Conservation (phyloP, 306 rosid species). For the Senna siamea region DNA sequence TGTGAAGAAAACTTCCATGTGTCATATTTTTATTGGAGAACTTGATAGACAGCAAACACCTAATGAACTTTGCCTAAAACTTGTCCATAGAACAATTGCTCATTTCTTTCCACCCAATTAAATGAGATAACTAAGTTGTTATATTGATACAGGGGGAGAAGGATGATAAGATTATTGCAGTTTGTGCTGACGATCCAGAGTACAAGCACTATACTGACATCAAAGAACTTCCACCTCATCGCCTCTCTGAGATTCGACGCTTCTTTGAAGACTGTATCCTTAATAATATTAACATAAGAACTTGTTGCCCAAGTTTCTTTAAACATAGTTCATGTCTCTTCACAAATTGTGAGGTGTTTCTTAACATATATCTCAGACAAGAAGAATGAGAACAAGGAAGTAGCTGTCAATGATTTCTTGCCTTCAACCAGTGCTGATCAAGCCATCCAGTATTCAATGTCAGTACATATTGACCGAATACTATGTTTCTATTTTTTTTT, state of each 20-base stretch:
- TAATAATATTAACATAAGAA: conserved; percentile 1
- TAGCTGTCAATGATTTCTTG: conserved; percentile 88
- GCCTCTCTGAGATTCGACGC: conserved; percentile 89
- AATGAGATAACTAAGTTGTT: conserved; percentile 8
- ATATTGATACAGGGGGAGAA: conserved; percentile 80
- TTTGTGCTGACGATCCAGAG: conserved; percentile 98
- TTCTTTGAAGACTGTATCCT: conserved; percentile 99
- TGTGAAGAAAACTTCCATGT: neutral
- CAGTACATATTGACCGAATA: conserved; percentile 39
- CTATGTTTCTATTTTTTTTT: neutral
- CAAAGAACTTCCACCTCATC: conserved; percentile 95
- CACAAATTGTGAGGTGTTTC: conserved; percentile 28
- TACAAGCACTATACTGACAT: conserved; percentile 82
- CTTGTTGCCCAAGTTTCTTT: neutral
- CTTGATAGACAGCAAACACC: neutral
- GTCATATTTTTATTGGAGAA: neutral
- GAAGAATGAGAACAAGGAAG: conserved; percentile 98
- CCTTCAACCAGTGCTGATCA: conserved; percentile 73
- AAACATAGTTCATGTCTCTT: conserved; percentile 19
- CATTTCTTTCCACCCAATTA: neutral
- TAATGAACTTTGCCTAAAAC: neutral
- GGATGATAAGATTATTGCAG: conserved; percentile 98
- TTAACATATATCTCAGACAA: conserved; percentile 69
- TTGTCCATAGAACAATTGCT: neutral
- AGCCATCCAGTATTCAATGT: conserved; percentile 92